phyloP scores from a whole-genome alignment of 2,329 filamentous ascomycete genomes.

The Dactylellina sp. region DNA sequence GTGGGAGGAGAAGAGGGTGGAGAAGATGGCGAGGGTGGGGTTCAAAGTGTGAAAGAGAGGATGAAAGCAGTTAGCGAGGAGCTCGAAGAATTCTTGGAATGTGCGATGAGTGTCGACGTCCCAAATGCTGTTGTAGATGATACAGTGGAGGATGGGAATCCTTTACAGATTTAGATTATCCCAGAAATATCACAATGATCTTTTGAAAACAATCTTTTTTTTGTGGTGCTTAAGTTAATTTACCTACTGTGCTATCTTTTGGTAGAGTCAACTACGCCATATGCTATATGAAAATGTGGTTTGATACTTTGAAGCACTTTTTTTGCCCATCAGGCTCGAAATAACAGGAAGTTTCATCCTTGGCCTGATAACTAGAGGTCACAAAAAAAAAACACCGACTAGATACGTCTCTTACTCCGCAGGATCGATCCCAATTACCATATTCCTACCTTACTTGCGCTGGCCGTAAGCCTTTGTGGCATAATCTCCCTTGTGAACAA shows the following conservation, averaged over 20 bases:
- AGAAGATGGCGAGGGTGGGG: slow-evolving; percentile 67
- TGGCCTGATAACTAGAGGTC: too few relatives aligned
- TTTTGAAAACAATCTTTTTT: slow-evolving; percentile 64
- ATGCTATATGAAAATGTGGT: too few relatives aligned
- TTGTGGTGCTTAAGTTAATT: slow-evolving; percentile 63
- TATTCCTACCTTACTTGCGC: slow-evolving; percentile 59
- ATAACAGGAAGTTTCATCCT: too few relatives aligned
- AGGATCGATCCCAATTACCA: background rate
- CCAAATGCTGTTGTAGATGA: slow-evolving; percentile 52
- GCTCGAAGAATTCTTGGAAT: slow-evolving; percentile 93
- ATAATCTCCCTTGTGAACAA: slow-evolving; percentile 89
- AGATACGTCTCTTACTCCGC: too few relatives aligned
- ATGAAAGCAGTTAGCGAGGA: slow-evolving; percentile 96
- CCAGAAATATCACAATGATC: background rate
- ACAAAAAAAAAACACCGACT: too few relatives aligned
- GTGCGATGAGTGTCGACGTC: slow-evolving; percentile 86
- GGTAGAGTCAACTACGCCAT: background rate
- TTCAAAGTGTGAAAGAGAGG: slow-evolving; percentile 91
- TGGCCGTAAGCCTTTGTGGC: slow-evolving; percentile 94
- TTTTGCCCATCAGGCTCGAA: too few relatives aligned
- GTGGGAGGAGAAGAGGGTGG: slow-evolving; percentile 77
- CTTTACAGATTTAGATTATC: slow-evolving; percentile 6
- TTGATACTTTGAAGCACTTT: too few relatives aligned
- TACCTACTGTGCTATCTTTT: background rate
- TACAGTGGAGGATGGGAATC: slow-evolving; percentile 33